phyloP scores from a whole-genome alignment of 164 flowering plant genomes.

The Vitis riparia region DNA sequence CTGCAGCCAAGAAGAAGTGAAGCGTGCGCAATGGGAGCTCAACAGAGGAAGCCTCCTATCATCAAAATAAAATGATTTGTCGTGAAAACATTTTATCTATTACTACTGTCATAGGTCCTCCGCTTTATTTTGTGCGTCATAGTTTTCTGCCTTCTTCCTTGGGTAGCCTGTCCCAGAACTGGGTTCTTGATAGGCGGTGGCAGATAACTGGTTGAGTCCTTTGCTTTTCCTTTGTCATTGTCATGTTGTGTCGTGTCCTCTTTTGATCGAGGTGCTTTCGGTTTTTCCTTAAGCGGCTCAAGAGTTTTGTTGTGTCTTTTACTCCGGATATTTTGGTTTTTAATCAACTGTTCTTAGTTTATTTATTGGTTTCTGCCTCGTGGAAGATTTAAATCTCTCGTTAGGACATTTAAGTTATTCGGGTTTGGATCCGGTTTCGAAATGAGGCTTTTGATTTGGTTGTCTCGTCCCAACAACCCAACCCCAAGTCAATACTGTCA shows the following conservation, averaged over 20 bases:
- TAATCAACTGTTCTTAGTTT: too few relatives aligned
- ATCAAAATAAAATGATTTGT: not conserved
- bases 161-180: slow-evolving; percentile 11
- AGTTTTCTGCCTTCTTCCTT: slow-evolving; percentile 8
- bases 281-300: too few relatives aligned
- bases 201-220: slow-evolving; percentile 1
- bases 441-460: too few relatives aligned
- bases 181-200: slow-evolving; percentile 30
- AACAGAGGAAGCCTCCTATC: not conserved
- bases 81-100: not conserved
- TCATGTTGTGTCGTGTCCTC: too few relatives aligned
- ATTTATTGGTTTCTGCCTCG: too few relatives aligned
- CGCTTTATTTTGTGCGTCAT: not conserved
- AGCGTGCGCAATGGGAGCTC: not conserved
- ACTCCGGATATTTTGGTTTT: too few relatives aligned
- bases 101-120: not conserved
- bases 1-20: slow-evolving; percentile 48
- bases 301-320: too few relatives aligned
- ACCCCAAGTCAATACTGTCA: too few relatives aligned
- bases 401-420: too few relatives aligned
- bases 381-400: too few relatives aligned
- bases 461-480: too few relatives aligned
- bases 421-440: too few relatives aligned
- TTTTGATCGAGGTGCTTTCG: slow-evolving; percentile 5
- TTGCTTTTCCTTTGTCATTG: not conserved